A percentile compares a stretch with the other conserved stretches of the same genome.
phyloP scores from a whole-genome alignment of 2,329 filamentous ascomycete species.

The Sarocladium brachiariae region DNA sequence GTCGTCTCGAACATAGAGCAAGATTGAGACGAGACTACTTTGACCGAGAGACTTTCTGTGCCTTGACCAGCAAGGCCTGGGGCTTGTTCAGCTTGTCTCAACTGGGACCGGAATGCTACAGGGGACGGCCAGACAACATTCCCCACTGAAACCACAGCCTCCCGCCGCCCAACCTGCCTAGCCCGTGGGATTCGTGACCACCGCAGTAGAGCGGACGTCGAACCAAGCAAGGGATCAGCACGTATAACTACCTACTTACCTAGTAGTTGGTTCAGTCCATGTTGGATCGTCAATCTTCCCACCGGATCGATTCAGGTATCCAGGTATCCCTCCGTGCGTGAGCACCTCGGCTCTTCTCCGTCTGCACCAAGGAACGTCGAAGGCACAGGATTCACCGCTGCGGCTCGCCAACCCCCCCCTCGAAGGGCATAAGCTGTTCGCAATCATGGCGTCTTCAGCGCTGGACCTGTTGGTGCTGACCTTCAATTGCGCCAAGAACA shows the following conservation, averaged over 20 bases:
- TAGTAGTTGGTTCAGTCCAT: too few species aligned
- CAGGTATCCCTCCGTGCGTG: too few species aligned
- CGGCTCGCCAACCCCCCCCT: not conserved
- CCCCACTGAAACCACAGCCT: constrained; percentile 8
- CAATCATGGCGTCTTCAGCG: constrained; percentile 33
- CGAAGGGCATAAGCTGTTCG: constrained; percentile 8
- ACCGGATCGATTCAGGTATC: too few species aligned
- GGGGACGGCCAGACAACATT: not conserved
- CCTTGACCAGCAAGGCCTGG: too few species aligned
- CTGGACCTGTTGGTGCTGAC: constrained; percentile 74
- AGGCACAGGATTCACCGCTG: not conserved
- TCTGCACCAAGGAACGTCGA: not conserved
- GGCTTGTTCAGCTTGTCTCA: not conserved
- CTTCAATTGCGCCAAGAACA: constrained; percentile 77
- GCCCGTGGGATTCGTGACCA: not conserved
- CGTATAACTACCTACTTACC: too few species aligned
- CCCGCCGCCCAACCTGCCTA: not conserved
- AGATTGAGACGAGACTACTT: too few species aligned
- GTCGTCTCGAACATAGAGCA: too few species aligned
- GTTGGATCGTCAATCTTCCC: too few species aligned
- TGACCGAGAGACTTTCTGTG: too few species aligned
- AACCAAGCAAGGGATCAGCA: not conserved
- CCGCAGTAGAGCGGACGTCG: not conserved
- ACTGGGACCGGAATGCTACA: not conserved
- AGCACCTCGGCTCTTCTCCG: too few species aligned